Base-by-base conservation (phyloP, 208 protist genomes). In the Naegleria gruberi region DNA sequence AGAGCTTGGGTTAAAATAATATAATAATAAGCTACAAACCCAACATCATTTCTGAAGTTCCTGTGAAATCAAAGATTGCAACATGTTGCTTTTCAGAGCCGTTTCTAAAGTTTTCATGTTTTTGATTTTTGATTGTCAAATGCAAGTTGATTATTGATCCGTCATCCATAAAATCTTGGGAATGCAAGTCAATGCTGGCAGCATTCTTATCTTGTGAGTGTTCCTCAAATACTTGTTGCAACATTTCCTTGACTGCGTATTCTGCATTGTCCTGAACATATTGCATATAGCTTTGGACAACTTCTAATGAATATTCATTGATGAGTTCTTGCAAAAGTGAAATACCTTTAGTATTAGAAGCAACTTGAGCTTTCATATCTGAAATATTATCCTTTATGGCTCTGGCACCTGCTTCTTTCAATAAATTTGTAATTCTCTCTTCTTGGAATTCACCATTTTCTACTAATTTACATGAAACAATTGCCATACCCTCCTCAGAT, bases 241-340 rank as follows among this genome's bases (percentile, higher is more conserved):
- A 93, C 94, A 98, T 97, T 40, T 96, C 93, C 44, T 95, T 91
- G 17, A 98, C 97, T 1, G 97, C 96, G 37, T 93, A 57, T 90
- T 98, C 97, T 6, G 97, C 97, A 91, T 96, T 95, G 44, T 95
- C 91, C 88, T 97, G 96, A 84, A 98, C 95, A 92, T 98, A 95
- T n/a, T 90, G 44, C 97, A 98, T 98, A 93, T 98, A 98, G 1
- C 95, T 97, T 47, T 98, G 96, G 37, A 99, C 97, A 42, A 97
- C 93, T 10, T 92, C 93, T 0, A 96, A 89, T 10, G 93, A 92
- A 93, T 96, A 98, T 87, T 97, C 91, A 44, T 74, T 90, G 73
- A 98, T 97, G 23, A 98, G 93, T 57, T 97, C 95, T 34, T 94
- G 84, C 47, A 98, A 91, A 3, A 98, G 93, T 45, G 91, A 87